These are phyloP conservation scores for Phytophthora sansomeana DNA, from an alignment of 352 stramenopile genomes.

Conservation along the genomic window DNA sequence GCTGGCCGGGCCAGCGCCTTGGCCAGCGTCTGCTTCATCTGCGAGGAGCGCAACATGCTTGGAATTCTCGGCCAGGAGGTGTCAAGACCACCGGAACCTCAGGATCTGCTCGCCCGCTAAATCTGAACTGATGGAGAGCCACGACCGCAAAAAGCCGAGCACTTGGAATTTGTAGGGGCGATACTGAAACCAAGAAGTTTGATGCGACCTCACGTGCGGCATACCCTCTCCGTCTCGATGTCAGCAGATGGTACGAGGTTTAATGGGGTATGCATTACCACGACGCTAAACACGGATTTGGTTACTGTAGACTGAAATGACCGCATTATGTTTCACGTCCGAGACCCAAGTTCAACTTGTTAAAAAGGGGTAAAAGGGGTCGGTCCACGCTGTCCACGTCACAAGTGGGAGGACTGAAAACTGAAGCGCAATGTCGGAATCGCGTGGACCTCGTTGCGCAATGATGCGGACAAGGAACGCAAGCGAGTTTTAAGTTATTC, in stretches of 20 bases:
- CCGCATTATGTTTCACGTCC: neutral
- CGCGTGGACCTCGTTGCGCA: too few species aligned
- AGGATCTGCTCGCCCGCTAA: slow-evolving; percentile 4
- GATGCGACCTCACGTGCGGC: neutral
- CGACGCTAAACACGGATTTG: neutral
- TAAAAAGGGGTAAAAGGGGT: neutral
- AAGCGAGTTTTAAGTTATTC: neutral
- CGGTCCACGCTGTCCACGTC: slow-evolving; percentile 3
- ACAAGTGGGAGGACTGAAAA: neutral
- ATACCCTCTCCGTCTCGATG: neutral
- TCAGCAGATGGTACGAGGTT: too few species aligned
- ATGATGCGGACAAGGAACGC: neutral
- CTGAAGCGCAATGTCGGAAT: too few species aligned
- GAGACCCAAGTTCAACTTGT: slow-evolving; percentile 17
- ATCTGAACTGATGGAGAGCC: slow-evolving; percentile 19
- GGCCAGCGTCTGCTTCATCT: slow-evolving; percentile 31
- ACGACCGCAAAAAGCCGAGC: neutral
- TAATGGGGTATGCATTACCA: neutral
- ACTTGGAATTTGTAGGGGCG: slow-evolving; percentile 4
- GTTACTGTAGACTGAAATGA: too few species aligned
- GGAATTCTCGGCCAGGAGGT: neutral
- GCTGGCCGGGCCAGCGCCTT: slow-evolving; percentile 20
- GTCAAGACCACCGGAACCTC: slow-evolving; percentile 28
- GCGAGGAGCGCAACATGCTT: slow-evolving; percentile 39
- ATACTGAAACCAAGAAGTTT: slow-evolving; percentile 5